Percentiles rank a stretch among this genome's conserved stretches.
These are phyloP conservation scores for Canariomyces notabilis DNA, from an alignment of 2,329 filamentous ascomycete genomes.

Conservation along the genomic window DNA sequence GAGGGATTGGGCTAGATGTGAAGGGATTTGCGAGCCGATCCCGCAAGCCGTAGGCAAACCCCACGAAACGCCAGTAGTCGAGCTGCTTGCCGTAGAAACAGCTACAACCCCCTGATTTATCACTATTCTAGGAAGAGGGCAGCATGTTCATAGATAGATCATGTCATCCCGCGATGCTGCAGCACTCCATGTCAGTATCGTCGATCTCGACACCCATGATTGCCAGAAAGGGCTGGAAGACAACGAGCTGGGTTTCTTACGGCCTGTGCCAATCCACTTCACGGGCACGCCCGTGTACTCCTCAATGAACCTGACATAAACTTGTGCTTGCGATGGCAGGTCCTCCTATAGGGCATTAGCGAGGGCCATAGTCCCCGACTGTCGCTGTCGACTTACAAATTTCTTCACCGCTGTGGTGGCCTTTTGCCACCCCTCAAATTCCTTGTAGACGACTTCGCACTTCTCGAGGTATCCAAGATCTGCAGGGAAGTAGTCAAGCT, in stretches of 20 bases:
- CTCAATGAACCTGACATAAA: conserved; percentile 63
- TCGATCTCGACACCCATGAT: too few species aligned
- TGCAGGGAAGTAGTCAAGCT: conserved; percentile 59
- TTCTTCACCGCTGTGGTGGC: conserved; percentile 55
- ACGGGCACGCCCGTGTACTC: conserved; percentile 52
- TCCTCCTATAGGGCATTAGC: conserved; percentile 36
- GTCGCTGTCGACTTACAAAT: conserved; percentile 35
- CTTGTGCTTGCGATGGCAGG: conserved; percentile 58
- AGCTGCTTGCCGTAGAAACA: background rate
- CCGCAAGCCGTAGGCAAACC: background rate
- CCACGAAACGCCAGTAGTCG: background rate
- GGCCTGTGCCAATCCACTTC: conserved; percentile 27
- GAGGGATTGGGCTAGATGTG: background rate
- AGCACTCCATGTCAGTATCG: conserved; percentile 1
- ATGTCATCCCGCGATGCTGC: conserved; percentile 21
- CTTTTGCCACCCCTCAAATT: conserved; percentile 64
- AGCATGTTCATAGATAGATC: conserved; percentile 18
- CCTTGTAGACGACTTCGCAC: conserved; percentile 62
- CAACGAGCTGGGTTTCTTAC: too few species aligned
- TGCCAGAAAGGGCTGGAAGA: too few species aligned
- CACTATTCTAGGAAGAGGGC: background rate
- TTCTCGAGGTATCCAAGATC: conserved; percentile 53
- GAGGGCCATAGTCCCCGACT: background rate
- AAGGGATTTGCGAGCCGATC: too few species aligned
- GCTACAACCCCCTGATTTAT: background rate